Evolutionary conservation across 306 rosid genomes (phyloP).

Genomic region (Trifolium pratense): DNA sequence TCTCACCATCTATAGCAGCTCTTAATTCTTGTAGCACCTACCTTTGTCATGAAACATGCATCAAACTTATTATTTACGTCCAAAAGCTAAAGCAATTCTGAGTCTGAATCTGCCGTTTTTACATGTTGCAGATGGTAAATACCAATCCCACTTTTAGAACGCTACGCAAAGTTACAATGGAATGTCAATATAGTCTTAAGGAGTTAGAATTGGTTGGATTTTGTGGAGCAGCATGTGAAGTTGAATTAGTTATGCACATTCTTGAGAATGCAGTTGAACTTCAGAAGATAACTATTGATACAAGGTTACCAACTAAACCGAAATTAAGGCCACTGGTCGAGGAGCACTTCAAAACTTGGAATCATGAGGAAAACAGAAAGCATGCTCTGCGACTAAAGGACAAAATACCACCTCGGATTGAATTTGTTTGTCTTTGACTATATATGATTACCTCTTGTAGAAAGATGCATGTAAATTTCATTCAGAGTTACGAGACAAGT

Average conservation of each 20-base stretch:
- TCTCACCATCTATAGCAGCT: no score
- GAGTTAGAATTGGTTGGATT: slow-evolving; percentile 48
- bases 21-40: not conserved
- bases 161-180: not conserved
- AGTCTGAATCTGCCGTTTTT: not conserved
- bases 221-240: slow-evolving; percentile 45
- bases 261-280: slow-evolving; percentile 40
- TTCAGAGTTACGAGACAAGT: not conserved
- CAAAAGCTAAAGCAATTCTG: slow-evolving; percentile 3
- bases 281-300: slow-evolving; percentile 46
- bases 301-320: slow-evolving; percentile 38
- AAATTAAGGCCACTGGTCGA: slow-evolving; percentile 16
- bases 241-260: slow-evolving; percentile 37
- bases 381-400: slow-evolving; percentile 26
- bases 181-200: slow-evolving; percentile 29
- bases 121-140: slow-evolving; percentile 45
- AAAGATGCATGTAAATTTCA: not conserved
- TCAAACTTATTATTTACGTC: not conserved
- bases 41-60: no score
- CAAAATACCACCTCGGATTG: slow-evolving; percentile 35
- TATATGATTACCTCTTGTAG: not conserved
- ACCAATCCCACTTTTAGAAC: slow-evolving; percentile 17
- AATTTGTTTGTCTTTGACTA: slow-evolving; percentile 36
- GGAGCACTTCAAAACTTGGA: slow-evolving; percentile 35
- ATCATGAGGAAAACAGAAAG: slow-evolving; percentile 36